These are phyloP conservation scores for Phellinidium pouzarii DNA, from an alignment of 1,284 basidiomycete species.

Conservation along the genomic window DNA sequence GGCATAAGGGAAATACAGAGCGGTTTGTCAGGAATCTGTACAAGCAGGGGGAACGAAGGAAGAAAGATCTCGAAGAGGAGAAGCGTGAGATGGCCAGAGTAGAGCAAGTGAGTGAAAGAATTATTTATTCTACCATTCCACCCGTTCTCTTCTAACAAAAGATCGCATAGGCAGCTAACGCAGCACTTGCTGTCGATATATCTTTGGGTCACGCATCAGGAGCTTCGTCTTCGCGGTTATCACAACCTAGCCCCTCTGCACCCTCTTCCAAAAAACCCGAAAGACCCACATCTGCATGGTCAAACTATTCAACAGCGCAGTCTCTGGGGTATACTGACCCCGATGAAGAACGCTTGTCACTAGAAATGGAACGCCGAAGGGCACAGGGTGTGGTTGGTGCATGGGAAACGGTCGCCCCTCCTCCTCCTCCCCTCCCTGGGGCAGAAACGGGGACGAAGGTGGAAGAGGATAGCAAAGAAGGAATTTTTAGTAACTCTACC, in stretches of 20 bases:
- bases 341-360: constrained; percentile 52
- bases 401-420: constrained; percentile 71
- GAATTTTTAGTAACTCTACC: constrained; percentile 12
- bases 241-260: constrained; percentile 24
- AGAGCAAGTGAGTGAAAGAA: constrained; percentile 64
- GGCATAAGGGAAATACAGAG: constrained; percentile 93
- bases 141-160: constrained; percentile 4
- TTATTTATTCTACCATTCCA: background rate
- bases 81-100: constrained; percentile 81
- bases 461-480: constrained; percentile 17
- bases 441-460: constrained; percentile 21
- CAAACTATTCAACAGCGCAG: constrained; percentile 83
- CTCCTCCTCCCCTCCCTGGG: constrained; percentile 23
- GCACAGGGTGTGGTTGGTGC: constrained; percentile 72
- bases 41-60: constrained; percentile 85
- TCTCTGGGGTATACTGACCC: constrained; percentile 76
- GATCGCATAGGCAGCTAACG: constrained; percentile 55
- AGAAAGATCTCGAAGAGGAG: constrained; percentile 83
- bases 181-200: constrained; percentile 68
- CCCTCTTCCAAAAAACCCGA: constrained; percentile 34
- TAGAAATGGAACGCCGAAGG: constrained; percentile 51
- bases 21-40: constrained; percentile 89
- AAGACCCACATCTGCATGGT: constrained; percentile 64
- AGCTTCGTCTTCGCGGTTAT: constrained; percentile 22
- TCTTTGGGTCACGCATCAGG: constrained; percentile 47